Conservation (phyloP, 306 rosid species). For the Prunus kanzakura region DNA sequence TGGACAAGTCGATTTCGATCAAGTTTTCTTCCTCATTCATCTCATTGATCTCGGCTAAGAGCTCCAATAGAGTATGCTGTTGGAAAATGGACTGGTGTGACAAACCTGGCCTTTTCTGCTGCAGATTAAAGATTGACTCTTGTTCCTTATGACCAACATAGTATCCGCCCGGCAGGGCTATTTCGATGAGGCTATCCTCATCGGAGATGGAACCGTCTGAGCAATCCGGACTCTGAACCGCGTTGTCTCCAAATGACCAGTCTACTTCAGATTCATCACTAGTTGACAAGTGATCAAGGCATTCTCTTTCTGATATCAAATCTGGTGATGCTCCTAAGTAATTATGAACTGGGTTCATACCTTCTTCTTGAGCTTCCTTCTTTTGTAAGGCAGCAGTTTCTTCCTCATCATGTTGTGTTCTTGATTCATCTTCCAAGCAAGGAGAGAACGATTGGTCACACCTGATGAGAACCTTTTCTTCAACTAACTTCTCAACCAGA, state of each 20-base stretch:
- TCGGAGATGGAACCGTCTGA: conserved; percentile 90
- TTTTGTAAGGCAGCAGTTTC: background rate
- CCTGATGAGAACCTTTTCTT: conserved; percentile 7
- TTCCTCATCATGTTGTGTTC: background rate
- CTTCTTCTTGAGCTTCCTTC: conserved; percentile 33
- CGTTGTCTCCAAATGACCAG: conserved; percentile 30
- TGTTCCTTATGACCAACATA: conserved; percentile 38
- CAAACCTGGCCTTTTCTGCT: conserved; percentile 36
- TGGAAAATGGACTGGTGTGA: conserved; percentile 20
- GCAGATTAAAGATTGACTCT: conserved; percentile 26
- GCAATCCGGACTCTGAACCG: conserved; percentile 29
- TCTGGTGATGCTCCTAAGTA: conserved; percentile 15
- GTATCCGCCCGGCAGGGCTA: conserved; percentile 68
- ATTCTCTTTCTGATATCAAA: conserved; percentile 43
- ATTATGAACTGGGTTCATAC: background rate
- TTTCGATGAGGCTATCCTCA: conserved; percentile 92
- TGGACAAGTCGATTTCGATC: conserved; percentile 88
- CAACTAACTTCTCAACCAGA: conserved; percentile 11
- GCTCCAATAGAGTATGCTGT: conserved; percentile 49
- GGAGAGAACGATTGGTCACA: background rate
- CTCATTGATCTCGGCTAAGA: conserved; percentile 70
- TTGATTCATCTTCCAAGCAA: conserved; percentile 24
- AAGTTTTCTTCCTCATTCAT: conserved; percentile 85
- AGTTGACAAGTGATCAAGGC: conserved; percentile 34
- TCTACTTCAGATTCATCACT: conserved; percentile 59